Evolutionary conservation across 1,139 yeast genomes (phyloP), one percentile per base, ranked within the genome.

Genomic region (Debaryomyces singareniensis): DNA sequence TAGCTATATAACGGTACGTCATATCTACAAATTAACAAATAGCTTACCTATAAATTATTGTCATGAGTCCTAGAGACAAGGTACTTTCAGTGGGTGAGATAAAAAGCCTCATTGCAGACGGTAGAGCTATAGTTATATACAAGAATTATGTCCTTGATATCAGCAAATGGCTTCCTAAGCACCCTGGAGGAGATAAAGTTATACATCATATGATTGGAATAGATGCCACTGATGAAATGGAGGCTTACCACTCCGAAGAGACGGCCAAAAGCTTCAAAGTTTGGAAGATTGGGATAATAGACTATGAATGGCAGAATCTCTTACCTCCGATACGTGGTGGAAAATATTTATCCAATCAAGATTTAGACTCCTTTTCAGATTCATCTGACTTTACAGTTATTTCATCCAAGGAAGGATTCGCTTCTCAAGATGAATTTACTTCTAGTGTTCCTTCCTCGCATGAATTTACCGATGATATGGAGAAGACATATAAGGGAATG

Each of bases 241-340:
- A 77, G 32, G 89, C 89, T 7, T 81, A 84, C 47, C 95, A 86
- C 48, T 56, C 75, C 20, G 71, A 65, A 12, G 80, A 75, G 29
- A 71, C 94, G 0, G 55, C 70, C 10, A 34, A 41, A 3, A 49
- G 53, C 0, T 79, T 84, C 51, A 49, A 49, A 9, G 64, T 56
- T 26, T 87, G 73, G 71, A 69, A 60, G 35, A 65, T 86, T 9
- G 96, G 95, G 2, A 47, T 45, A 16, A 72, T 85, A 5, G 74
- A 76, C 34, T 51, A 61, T 34, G 60, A 61, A 3, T 86, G 95
- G 95, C 66, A 65, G 32, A 82, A 84, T 50, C 57, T 85, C 48
- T 50, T 82, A 22, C 95, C 96, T 4, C 96, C 96, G 1, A 83
- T 87, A 37, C 95, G 85, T 53, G 95, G 95, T 5, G 95, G 86